Base-by-base conservation (phyloP, 441 rosid species). In the Biscutella laevigata region DNA sequence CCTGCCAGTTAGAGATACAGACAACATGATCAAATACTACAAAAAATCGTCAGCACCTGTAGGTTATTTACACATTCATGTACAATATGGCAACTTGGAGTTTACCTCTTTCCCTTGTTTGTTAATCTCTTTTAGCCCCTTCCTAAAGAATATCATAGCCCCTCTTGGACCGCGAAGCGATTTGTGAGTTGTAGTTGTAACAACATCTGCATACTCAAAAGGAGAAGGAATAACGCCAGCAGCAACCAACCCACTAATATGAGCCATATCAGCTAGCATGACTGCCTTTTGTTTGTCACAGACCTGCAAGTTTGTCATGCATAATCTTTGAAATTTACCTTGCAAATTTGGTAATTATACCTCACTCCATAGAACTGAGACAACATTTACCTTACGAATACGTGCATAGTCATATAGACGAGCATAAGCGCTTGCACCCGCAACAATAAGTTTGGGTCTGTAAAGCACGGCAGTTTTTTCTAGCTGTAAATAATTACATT, bases 161-260 rank as follows among this genome's bases (percentile, higher is more conserved):
- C 96, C 98, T 68, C 96, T 85, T 11, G 98, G 96, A 67, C 98
- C 98, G 33, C 98, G 96, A 44, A 91, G 94, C 27, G 98, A 91
- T 65, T 91, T 87, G 75, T 91, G 98, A 25, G 98, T 88, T 49
- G 98, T 88, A 42, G 98, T 91, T 4, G 98, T 91, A 67, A 91
- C 96, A 36, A 91, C 59, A 74, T 88, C 96, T n/a, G 98, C 98
- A 71, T 80, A 88, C 71, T 91, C 96, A 55, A 88, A 91, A 36
- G 98, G 98, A 68, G 98, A 91, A 47, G 98, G 98, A 46, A 91
- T 79, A 66, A 91, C 94, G 38, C 91, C 95, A 19, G 91, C 98
- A 42, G 96, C 98, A 61, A 91, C 96, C 80, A 85, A 66, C 44
- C 98, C 98, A 47, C 98, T 91, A 35, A 91, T 87, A 62, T 91